phyloP scores from a whole-genome alignment of 306 rosid species.

The Cicer judaicum region DNA sequence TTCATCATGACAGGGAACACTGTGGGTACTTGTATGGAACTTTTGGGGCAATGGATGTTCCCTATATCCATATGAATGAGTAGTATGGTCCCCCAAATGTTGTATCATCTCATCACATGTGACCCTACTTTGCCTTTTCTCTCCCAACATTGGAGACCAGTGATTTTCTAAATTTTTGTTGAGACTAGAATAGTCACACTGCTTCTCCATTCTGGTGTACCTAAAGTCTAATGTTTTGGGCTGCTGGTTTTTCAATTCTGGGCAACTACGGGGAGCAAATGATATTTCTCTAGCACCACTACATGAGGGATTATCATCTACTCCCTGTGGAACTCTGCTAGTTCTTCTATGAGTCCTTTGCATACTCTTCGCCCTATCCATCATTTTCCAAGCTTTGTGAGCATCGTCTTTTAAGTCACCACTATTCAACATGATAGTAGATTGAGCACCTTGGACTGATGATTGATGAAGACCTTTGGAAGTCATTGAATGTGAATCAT shows the following conservation, averaged over 20 bases:
- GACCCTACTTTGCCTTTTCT: slow-evolving; percentile 41
- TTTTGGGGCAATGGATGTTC: slow-evolving; percentile 40
- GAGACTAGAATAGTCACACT: slow-evolving; percentile 26
- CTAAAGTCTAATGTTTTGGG: slow-evolving; percentile 34
- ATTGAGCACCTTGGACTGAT: slow-evolving; percentile 36
- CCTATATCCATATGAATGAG: slow-evolving; percentile 42
- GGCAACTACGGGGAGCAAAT: slow-evolving; percentile 27
- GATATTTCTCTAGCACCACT: slow-evolving; percentile 46
- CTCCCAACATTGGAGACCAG: slow-evolving; percentile 37
- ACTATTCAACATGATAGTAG: slow-evolving; percentile 12
- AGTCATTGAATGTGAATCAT: slow-evolving; percentile 43
- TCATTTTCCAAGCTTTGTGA: slow-evolving; percentile 84
- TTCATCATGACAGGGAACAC: slow-evolving; percentile 35
- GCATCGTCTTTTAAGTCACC: slow-evolving; percentile 53
- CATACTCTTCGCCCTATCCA: slow-evolving; percentile 62
- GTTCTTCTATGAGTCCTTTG: slow-evolving; percentile 38
- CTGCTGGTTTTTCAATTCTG: slow-evolving; percentile 36
- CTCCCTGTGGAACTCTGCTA: slow-evolving; percentile 42
- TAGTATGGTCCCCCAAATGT: slow-evolving; percentile 35
- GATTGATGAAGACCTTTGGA: slow-evolving; percentile 53
- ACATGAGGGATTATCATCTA: slow-evolving; percentile 43
- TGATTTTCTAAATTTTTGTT: slow-evolving; percentile 33
- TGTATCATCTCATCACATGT: slow-evolving; percentile 43
- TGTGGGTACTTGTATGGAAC: slow-evolving; percentile 8
- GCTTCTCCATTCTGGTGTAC: slow-evolving; percentile 41